phyloP scores from a whole-genome alignment of 495 filamentous ascomycete genomes.

The Collariella sp. region DNA sequence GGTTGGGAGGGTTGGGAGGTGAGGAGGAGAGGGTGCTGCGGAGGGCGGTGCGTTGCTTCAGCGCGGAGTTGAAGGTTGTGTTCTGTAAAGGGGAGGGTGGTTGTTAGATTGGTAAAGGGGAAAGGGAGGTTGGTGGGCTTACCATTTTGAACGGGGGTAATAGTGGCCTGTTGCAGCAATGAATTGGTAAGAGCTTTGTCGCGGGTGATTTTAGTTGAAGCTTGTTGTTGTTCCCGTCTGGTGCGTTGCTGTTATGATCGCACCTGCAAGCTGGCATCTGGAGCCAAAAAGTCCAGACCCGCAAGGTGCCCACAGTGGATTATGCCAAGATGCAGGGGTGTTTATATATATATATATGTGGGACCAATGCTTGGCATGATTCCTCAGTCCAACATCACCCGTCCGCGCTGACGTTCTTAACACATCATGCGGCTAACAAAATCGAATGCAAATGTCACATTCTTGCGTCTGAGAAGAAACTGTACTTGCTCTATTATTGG shows the following conservation, averaged over 20 bases:
- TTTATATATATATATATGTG: too few species aligned
- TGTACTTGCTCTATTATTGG: too few species aligned
- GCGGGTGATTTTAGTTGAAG: too few species aligned
- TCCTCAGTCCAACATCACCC: too few species aligned
- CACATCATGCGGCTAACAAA: too few species aligned
- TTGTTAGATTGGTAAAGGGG: neutral
- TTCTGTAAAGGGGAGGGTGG: slow-evolving; percentile 43
- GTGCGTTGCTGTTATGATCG: neutral
- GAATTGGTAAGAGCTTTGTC: too few species aligned
- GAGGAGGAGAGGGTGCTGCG: slow-evolving; percentile 75
- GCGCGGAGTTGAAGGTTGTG: slow-evolving; percentile 88
- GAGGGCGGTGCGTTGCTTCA: slow-evolving; percentile 84
- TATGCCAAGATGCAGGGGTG: neutral
- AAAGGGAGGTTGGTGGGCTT: neutral
- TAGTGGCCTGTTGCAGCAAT: neutral
- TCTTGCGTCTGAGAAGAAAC: too few species aligned
- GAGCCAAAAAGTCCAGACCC: neutral
- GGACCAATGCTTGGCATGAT: too few species aligned
- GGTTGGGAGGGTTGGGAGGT: slow-evolving; percentile 43
- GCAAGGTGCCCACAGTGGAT: neutral
- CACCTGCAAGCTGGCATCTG: slow-evolving; percentile 13
- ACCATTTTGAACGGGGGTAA: slow-evolving; percentile 3
- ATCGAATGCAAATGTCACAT: too few species aligned
- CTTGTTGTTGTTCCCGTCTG: neutral
- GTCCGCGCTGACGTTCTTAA: too few species aligned